A percentile compares a stretch with the other conserved stretches of the same genome.
Conservation (phyloP, 148 eudicot species). For the Chenopodium formosanum region DNA sequence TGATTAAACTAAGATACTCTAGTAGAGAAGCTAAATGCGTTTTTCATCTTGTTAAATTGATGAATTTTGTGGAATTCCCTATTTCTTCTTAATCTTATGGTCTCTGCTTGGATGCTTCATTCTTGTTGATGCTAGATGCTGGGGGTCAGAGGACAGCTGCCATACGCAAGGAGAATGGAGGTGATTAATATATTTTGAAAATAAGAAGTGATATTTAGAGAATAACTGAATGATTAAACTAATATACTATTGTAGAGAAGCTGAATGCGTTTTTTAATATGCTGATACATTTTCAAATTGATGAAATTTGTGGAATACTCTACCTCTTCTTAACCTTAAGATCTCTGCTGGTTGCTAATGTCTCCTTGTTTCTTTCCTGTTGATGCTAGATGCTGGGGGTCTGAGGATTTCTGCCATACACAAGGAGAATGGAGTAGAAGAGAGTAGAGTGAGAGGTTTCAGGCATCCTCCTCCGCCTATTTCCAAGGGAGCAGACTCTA, state of each 20-base stretch:
- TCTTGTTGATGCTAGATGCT: constrained; percentile 35
- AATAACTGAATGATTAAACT: too few species aligned
- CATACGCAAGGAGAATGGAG: constrained; percentile 55
- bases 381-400: constrained; percentile 44
- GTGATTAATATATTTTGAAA: too few species aligned
- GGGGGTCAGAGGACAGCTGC: constrained; percentile 44
- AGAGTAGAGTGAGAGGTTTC: constrained; percentile 31
- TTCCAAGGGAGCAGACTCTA: constrained; percentile 27
- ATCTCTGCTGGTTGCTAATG: not conserved
- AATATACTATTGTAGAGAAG: not conserved
- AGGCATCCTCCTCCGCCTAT: constrained; percentile 27
- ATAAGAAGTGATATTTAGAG: too few species aligned
- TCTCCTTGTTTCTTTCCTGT: constrained; percentile 4
- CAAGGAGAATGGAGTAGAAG: constrained; percentile 52
- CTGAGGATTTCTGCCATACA: constrained; percentile 39
- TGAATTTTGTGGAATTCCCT: not conserved
- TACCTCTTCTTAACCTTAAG: constrained; percentile 5
- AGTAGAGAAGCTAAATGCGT: not conserved
- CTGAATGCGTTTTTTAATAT: not conserved
- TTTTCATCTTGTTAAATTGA: not conserved
- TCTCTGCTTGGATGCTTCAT: not conserved
- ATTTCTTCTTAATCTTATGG: constrained; percentile 4
- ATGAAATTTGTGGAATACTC: not conserved
- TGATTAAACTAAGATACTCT: too few species aligned
- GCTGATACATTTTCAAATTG: not conserved